Base-by-base conservation (phyloP, 73 alveolate species). In the Blepharisma stoltei region DNA sequence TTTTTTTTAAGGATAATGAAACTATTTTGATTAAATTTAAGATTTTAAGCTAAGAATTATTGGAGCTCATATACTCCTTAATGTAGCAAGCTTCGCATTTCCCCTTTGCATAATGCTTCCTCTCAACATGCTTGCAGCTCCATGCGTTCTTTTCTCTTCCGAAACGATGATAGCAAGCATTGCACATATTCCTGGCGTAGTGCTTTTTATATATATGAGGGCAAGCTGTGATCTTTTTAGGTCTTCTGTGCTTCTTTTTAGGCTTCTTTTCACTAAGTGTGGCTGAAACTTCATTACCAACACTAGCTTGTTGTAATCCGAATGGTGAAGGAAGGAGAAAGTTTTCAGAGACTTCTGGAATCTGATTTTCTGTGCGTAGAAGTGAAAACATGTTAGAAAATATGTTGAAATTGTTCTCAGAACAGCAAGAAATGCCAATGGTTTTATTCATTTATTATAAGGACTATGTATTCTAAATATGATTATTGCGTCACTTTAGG, bases 201-300 rank as follows among this genome's bases (percentile, higher is more conserved):
- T 52, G 67, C 67, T 52, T 52, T 52, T 20, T 52, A 52, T n/a
- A 52, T n/a, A 52, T n/a, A 52, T 52, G 67, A 52, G 67, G 67
- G 4, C 67, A 52, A 4, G 18, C 21, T 20, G 67, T 52, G 18
- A 52, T 52, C 4, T 52, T 14, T 20, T n/a, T 52, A 52, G 67
- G 23, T 2, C 23, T 52, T 52, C 23, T 52, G 3, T 52, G 67
- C 67, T 52, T 52, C 3, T 52, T 52, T 52, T 52, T 52, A 32
- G 41, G 41, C 3, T 32, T 32, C 41, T 32, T 32, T 32, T 55
- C 71, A 1, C 9, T 27, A 4, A 43, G 14, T 14, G 27, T 11
- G 71, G 27, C 14, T 7, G 38, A 8, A 55, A 55, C 47, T 7
- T 20, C 20, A 55, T 43, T 14, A 55, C 44, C 1, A 14, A 43